These are phyloP conservation scores for Phyllachora maydis DNA, from an alignment of 2,329 filamentous ascomycete genomes.

Conservation along the genomic window DNA sequence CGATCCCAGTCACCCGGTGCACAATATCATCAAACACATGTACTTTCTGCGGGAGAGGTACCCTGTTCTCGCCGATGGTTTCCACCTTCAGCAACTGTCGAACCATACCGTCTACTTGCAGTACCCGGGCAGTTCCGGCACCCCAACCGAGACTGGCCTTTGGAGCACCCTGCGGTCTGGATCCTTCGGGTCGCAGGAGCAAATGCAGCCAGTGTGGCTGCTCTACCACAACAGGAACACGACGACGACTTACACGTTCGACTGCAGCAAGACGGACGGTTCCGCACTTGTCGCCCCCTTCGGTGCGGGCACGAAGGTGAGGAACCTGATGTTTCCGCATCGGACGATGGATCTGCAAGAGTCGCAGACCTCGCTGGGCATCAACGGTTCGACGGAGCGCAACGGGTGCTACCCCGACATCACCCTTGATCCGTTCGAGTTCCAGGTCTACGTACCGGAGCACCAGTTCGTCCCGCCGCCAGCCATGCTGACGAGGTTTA, in stretches of 20 bases:
- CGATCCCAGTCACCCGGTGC: constrained; percentile 37
- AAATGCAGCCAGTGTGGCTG: constrained; percentile 25
- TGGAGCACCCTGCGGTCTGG: constrained; percentile 38
- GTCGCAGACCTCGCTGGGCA: constrained; percentile 18
- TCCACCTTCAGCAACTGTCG: constrained; percentile 29
- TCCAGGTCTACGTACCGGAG: constrained; percentile 34
- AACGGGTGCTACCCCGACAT: constrained; percentile 33
- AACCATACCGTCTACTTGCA: constrained; percentile 29
- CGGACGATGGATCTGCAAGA: constrained; percentile 27
- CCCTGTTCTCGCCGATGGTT: constrained; percentile 38
- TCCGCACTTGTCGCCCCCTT: constrained; percentile 34
- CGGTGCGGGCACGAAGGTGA: constrained; percentile 28
- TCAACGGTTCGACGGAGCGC: constrained; percentile 20
- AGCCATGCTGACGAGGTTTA: constrained; percentile 36
- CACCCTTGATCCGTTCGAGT: constrained; percentile 31
- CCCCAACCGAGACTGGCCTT: constrained; percentile 31
- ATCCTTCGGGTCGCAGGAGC: constrained; percentile 20
- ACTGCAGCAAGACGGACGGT: constrained; percentile 10
- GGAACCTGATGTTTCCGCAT: constrained; percentile 40
- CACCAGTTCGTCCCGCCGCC: constrained; percentile 24
- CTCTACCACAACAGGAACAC: constrained; percentile 26
- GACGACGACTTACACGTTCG: constrained; percentile 29
- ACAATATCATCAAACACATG: constrained; percentile 40
- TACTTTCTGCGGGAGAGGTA: constrained; percentile 35
- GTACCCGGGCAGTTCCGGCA: constrained; percentile 28